phyloP scores from a whole-genome alignment of 768 basidiomycete species.

The Auricularia cornea region DNA sequence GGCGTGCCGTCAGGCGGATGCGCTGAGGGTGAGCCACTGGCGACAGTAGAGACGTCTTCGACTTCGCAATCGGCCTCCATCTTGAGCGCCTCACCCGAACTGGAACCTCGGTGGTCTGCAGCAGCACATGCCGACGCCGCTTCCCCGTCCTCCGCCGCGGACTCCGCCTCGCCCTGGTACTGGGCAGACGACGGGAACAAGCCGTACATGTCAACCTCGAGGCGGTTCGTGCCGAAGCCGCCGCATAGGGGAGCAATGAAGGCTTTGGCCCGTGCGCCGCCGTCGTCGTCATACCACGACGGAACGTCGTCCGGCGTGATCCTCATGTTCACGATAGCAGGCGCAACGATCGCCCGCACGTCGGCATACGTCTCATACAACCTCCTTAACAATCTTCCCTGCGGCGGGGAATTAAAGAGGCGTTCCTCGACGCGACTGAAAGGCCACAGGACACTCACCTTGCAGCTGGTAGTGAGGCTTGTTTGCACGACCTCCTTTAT shows the following conservation, averaged over 20 bases:
- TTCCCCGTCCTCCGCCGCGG: neutral
- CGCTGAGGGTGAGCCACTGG: constrained; percentile 15
- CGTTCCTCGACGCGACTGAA: constrained; percentile 6
- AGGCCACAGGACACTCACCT: constrained; percentile 11
- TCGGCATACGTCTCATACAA: constrained; percentile 41
- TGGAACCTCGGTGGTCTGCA: constrained; percentile 48
- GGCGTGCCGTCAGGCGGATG: constrained; percentile 9
- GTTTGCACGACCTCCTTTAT: constrained; percentile 51
- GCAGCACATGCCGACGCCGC: constrained; percentile 31
- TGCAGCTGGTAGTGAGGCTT: constrained; percentile 56
- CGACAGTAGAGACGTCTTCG: constrained; percentile 9
- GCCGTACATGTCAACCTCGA: constrained; percentile 1
- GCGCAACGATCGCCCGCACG: constrained; percentile 40
- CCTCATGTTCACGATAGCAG: constrained; percentile 4
- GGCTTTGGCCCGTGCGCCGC: constrained; percentile 19
- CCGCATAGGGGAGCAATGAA: neutral
- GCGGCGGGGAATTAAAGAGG: constrained; percentile 4
- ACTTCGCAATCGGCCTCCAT: constrained; percentile 14
- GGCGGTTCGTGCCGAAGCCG: neutral
- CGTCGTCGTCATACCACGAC: constrained; percentile 39
- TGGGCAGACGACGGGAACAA: neutral
- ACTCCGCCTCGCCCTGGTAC: neutral
- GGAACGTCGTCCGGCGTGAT: constrained; percentile 50
- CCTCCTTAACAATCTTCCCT: constrained; percentile 61
- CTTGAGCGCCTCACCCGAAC: constrained; percentile 16